Conservation (phyloP, 2,329 filamentous ascomycete species). For the Fusarium sp. region DNA sequence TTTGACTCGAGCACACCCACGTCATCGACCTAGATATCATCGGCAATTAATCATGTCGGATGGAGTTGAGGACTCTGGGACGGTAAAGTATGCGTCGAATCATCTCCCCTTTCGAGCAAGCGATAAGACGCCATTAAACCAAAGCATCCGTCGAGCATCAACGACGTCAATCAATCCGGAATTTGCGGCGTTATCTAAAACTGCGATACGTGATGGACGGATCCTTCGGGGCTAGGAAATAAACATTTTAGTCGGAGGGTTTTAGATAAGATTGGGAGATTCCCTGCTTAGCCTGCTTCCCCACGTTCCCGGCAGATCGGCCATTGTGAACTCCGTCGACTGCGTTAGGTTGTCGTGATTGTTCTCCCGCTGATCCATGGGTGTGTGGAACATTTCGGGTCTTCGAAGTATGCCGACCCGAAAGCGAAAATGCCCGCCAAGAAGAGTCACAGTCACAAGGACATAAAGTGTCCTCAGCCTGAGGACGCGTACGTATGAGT, state of each 20-base stretch:
- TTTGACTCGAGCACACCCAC: constrained; percentile 1
- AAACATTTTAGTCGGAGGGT: constrained; percentile 10
- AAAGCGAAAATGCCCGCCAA: constrained; percentile 43
- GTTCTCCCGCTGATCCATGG: constrained; percentile 22
- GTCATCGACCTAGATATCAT: constrained; percentile 24
- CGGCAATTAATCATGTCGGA: background rate
- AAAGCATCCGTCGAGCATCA: background rate
- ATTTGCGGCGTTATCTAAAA: constrained; percentile 32
- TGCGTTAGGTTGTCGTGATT: constrained; percentile 3
- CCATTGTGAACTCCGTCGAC: constrained; percentile 28
- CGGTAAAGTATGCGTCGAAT: constrained; percentile 1
- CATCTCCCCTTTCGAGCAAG: background rate
- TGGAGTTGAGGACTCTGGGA: background rate
- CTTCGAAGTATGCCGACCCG: constrained; percentile 22
- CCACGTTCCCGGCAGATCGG: constrained; percentile 44
- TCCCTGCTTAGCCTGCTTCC: constrained; percentile 17
- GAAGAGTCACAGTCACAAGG: constrained; percentile 25
- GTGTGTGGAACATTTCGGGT: constrained; percentile 26
- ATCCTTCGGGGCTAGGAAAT: constrained; percentile 38
- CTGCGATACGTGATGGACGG: constrained; percentile 16
- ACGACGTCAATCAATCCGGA: constrained; percentile 32
- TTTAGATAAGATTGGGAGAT: background rate
- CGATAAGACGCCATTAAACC: background rate
- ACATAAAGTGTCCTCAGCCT: background rate
- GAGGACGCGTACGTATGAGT: background rate